Percentiles rank a stretch among this genome's conserved stretches.
Evolutionary conservation across 2,329 filamentous ascomycete genomes (phyloP).

Genomic region (Thielaviopsis euricoi): DNA sequence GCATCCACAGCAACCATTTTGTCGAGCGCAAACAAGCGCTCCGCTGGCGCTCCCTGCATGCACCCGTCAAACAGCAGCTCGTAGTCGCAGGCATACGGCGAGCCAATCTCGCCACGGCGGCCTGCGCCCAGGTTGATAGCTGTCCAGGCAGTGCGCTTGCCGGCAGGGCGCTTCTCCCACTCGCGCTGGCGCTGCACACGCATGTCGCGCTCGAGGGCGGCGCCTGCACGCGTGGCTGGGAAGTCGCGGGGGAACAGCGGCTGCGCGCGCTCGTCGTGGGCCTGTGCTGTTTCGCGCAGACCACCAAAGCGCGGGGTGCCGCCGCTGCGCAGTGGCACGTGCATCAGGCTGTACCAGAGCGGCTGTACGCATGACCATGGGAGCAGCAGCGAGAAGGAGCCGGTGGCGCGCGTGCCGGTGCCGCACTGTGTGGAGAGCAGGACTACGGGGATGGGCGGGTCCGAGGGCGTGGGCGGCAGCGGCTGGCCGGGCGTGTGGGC

Average conservation of each 20-base stretch:
- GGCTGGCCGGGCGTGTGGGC: constrained; percentile 44
- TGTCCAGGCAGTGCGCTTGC: constrained; percentile 62
- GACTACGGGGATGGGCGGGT: constrained; percentile 65
- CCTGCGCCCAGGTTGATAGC: constrained; percentile 57
- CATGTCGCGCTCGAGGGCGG: constrained; percentile 58
- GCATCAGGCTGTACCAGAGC: constrained; percentile 75
- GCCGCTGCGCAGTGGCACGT: constrained; percentile 62
- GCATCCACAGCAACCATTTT: constrained; percentile 9
- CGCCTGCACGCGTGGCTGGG: constrained; percentile 63
- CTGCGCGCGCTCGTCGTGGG: constrained; percentile 60
- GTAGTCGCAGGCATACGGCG: constrained; percentile 74
- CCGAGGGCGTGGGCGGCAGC: constrained; percentile 38
- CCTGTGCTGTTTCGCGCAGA: constrained; percentile 60
- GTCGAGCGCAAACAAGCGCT: constrained; percentile 4
- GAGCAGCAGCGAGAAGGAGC: constrained; percentile 67
- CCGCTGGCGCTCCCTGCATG: constrained; percentile 6
- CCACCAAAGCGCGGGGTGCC: constrained; percentile 73
- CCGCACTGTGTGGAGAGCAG: constrained; percentile 43
- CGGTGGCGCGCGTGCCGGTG: constrained; percentile 34
- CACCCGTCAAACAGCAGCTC: constrained; percentile 40
- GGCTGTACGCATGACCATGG: constrained; percentile 82
- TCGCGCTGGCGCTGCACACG: constrained; percentile 28
- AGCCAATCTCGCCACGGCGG: constrained; percentile 66
- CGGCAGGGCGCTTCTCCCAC: constrained; percentile 48
- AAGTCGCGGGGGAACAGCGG: constrained; percentile 82